Evolutionary conservation across 441 rosid genomes (phyloP), one percentile per base, ranked within the genome.

Genomic region (Arabidopsis hybrid): DNA sequence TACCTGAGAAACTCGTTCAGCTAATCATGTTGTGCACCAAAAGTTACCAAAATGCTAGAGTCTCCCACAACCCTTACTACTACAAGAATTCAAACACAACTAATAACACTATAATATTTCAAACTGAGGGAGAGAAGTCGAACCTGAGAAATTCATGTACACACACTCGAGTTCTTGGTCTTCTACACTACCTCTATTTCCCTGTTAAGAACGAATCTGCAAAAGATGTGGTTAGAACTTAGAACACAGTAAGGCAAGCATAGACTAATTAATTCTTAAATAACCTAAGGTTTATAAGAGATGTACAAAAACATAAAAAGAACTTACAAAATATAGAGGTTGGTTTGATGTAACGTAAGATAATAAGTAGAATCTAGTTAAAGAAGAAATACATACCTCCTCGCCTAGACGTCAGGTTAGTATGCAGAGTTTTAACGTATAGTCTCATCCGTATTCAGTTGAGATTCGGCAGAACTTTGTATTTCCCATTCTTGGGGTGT

Each of bases 101-200:
- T 12, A 61, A 8, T 26, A 42, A 3, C 51, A 13, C 7, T 13
- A 21, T 42, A 2, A n/a, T 26, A 43, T 43, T 5, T 0, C 11
- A 61, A 26, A 13, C 6, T 1, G 13, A 40, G 49, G 12, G 49
- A 38, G 35, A 60, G 17, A 60, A 11, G 47, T 40, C 12, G 3
- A 60, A 40, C 65, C 65, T 21, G 11, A 42, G 50, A 21, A 26
- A 60, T 4, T 60, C 35, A 39, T 39, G 49, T 18, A 39, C 14
- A 3, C 14, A 3, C 10, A 8, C 52, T 47, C 26, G 8, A 18
- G 11, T 7, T 21, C 65, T 40, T 40, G 34, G 35, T 16, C 0
- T 63, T 35, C 29, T 63, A 39, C 53, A 63, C 8, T 31, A 63
- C n/a, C 14, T 45, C 1, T 7, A 43, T 8, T 42, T 42, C 11